phyloP scores from a whole-genome alignment of 192 early-diverging fungal genomes.

The Haplosporangium gracile region DNA sequence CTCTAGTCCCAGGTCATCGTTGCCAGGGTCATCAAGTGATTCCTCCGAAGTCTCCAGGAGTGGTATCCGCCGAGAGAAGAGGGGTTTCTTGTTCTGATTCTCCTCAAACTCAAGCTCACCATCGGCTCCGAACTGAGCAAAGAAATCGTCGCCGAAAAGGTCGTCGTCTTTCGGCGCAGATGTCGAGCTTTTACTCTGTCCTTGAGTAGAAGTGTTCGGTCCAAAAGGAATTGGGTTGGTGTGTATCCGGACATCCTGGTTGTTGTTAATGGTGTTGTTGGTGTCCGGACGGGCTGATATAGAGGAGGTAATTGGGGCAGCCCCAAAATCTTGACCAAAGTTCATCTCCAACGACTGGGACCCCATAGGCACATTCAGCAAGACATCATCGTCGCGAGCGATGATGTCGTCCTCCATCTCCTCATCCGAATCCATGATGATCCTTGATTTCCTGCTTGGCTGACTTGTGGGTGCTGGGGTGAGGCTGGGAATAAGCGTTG shows the following conservation, averaged over 20 bases:
- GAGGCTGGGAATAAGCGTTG: neutral
- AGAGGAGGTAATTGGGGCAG: neutral
- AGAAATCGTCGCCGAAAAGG: constrained; percentile 44
- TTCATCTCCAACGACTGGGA: constrained; percentile 35
- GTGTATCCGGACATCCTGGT: neutral
- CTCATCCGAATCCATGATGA: constrained; percentile 48
- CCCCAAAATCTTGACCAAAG: constrained; percentile 10
- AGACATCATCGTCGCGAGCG: constrained; percentile 22
- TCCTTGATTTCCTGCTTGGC: neutral
- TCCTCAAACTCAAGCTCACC: constrained; percentile 29
- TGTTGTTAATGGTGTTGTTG: neutral
- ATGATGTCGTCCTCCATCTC: constrained; percentile 34
- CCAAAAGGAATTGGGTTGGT: neutral
- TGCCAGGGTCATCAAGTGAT: neutral
- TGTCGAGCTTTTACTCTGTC: neutral
- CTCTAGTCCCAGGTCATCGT: constrained; percentile 41
- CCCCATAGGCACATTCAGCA: constrained; percentile 26
- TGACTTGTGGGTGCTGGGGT: neutral
- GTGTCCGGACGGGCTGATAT: neutral
- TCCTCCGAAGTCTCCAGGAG: constrained; percentile 15
- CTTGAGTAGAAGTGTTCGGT: neutral
- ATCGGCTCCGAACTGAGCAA: constrained; percentile 40
- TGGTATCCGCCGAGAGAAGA: constrained; percentile 29
- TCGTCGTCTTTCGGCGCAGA: constrained; percentile 8
- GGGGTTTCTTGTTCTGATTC: constrained; percentile 22